Conservation (phyloP, 2,329 filamentous ascomycete species). For the Elsinoe fawcettii region DNA sequence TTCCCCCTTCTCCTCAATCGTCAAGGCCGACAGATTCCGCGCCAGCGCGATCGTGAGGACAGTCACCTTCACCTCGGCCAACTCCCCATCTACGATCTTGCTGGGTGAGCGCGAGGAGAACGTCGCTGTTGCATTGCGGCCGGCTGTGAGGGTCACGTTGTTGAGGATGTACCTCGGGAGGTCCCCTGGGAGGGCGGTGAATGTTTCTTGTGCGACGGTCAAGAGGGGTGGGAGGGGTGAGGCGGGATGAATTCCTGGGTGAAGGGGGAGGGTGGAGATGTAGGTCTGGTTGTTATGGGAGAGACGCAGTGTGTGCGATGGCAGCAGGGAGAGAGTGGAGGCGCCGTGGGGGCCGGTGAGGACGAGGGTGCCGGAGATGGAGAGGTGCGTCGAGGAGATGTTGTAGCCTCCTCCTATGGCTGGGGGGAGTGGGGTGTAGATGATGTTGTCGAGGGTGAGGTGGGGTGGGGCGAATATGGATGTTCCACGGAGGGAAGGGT, state of each 20-base stretch:
- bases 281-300: conserved; percentile 32
- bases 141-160: conserved; percentile 33
- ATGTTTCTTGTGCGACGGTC: conserved; percentile 26
- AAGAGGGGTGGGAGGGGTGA: conserved; percentile 26
- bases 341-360: conserved; percentile 21
- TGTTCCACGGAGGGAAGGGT: background rate
- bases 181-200: conserved; percentile 25
- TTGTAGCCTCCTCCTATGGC: conserved; percentile 25
- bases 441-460: background rate
- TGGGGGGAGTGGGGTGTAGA: background rate
- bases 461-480: conserved; percentile 7
- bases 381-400: conserved; percentile 24
- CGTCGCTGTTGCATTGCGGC: conserved; percentile 25
- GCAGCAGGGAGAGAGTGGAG: conserved; percentile 29
- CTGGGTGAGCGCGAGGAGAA: conserved; percentile 16
- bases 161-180: conserved; percentile 32
- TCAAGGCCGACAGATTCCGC: background rate
- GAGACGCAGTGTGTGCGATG: conserved; percentile 21
- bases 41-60: background rate
- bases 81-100: background rate
- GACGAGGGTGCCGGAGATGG: conserved; percentile 23
- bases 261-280: conserved; percentile 22
- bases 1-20: background rate
- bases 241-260: conserved; percentile 21
- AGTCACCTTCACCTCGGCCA: background rate